These are phyloP conservation scores for Pseudocercospora fuligena DNA, from an alignment of 2,329 filamentous ascomycete species.

Conservation along the genomic window DNA sequence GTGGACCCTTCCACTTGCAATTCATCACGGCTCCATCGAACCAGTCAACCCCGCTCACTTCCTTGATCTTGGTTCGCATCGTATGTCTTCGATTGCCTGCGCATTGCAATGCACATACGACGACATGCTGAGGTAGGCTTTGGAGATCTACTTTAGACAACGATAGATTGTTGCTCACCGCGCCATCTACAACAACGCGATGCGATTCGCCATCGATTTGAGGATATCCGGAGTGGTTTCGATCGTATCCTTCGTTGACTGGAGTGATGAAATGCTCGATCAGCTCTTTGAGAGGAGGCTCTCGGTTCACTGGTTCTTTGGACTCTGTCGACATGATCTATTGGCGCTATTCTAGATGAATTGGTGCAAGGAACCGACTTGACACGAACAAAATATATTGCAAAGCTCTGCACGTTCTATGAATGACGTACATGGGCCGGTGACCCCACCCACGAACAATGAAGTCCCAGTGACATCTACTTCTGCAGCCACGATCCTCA, in stretches of 20 bases:
- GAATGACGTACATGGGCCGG: neutral
- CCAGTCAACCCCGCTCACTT: constrained; percentile 66
- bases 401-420: neutral
- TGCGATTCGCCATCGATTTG: constrained; percentile 40
- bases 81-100: constrained; percentile 65
- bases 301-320: constrained; percentile 52
- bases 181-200: constrained; percentile 55
- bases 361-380: neutral
- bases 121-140: constrained; percentile 58
- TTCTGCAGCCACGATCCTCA: neutral
- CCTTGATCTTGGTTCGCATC: constrained; percentile 64
- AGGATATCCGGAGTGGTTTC: constrained; percentile 42
- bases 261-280: constrained; percentile 57
- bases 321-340: neutral
- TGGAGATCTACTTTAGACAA: constrained; percentile 55
- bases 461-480: neutral
- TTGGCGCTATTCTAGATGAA: neutral
- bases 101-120: constrained; percentile 64
- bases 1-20: constrained; percentile 61
- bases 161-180: constrained; percentile 50
- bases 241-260: constrained; percentile 56
- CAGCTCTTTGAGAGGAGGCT: constrained; percentile 51
- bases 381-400: neutral
- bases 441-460: neutral
- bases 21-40: constrained; percentile 66